These are phyloP conservation scores for Leucocoprinus leucothites DNA, from an alignment of 768 basidiomycete species.

Conservation along the genomic window DNA sequence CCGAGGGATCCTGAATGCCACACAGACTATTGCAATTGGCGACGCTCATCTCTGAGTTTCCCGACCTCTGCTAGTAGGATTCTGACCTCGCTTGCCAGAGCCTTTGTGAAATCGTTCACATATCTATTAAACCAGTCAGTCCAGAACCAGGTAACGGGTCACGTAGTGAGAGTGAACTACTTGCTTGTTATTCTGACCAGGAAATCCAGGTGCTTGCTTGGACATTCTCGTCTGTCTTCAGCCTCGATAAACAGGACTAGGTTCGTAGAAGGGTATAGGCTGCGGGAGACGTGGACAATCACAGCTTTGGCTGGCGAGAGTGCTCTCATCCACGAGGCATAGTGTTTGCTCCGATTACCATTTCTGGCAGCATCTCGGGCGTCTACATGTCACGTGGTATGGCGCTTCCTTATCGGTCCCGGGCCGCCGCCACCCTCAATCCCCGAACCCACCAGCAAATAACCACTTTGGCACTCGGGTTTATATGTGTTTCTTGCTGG, in stretches of 20 bases:
- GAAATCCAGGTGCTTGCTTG: conserved; percentile 6
- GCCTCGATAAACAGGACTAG: neutral
- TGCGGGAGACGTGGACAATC: neutral
- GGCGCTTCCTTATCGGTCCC: too few relatives aligned
- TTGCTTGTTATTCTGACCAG: conserved; percentile 2
- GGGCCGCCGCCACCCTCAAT: too few relatives aligned
- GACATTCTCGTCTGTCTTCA: neutral
- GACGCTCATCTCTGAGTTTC: conserved; percentile 72
- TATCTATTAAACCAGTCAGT: conserved; percentile 8
- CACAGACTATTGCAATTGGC: conserved; percentile 73
- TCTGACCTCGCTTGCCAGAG: conserved; percentile 75
- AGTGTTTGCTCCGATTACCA: conserved; percentile 4
- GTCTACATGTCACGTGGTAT: too few relatives aligned
- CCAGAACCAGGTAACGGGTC: neutral
- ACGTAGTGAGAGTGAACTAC: conserved; percentile 2
- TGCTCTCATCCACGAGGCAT: too few relatives aligned
- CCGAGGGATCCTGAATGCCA: neutral
- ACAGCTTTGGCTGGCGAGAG: neutral
- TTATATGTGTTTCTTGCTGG: too few relatives aligned
- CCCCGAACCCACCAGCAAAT: too few relatives aligned
- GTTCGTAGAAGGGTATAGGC: neutral
- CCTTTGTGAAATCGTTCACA: conserved; percentile 81
- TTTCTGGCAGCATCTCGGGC: too few relatives aligned
- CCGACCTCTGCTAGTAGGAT: conserved; percentile 79
- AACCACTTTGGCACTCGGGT: too few relatives aligned